Evolutionary conservation across 106 monocot genomes (phyloP), one percentile per base, ranked within the genome.

Genomic region (Dendrobium huoshanense): DNA sequence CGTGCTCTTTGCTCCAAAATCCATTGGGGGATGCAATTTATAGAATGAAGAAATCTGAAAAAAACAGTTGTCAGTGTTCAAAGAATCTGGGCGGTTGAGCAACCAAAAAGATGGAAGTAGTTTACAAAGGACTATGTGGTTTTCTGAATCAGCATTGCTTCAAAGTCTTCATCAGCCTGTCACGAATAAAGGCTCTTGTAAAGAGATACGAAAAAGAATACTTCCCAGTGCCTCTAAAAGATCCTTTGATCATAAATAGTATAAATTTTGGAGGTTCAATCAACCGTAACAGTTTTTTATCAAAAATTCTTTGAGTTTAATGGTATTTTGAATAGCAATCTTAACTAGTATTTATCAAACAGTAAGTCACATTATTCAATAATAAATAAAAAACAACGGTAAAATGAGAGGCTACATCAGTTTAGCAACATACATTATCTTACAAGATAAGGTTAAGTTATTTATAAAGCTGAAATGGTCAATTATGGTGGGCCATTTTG

Each of bases 101-200:
- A 76, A 51, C 76, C 76, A 25, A 25, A 76, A 76, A 51, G 13
- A 27, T 11, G 70, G 15, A 29, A 70, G 0, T 33, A 31, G 13
- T 11, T 4, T 9, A 10, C 4, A 76, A 51, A 76, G 22, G 2
- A 19, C 4, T 76, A 4, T 10, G 82, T 83, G 83, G 61, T 25
- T 75, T 18, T 25, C 48, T 82, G 75, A 79, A 67, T 81, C 81
- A 81, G 64, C 47, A 82, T 20, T 61, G 24, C 68, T 73, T 72
- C 81, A 67, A 40, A 81, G 83, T 84, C 78, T 9, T 67, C 78
- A 78, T 79, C 84, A 77, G 80, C 67, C 80, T 83, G 80, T 79
- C 43, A 75, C 55, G 41, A 56, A 31, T 54, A 78, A 72, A 70
- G 51, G 77, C 15, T 29, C 4, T 54, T 33, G 33, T 16, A 20